Base-by-base conservation (phyloP, 805 yeast species). In the Nakazawaea siamensis region DNA sequence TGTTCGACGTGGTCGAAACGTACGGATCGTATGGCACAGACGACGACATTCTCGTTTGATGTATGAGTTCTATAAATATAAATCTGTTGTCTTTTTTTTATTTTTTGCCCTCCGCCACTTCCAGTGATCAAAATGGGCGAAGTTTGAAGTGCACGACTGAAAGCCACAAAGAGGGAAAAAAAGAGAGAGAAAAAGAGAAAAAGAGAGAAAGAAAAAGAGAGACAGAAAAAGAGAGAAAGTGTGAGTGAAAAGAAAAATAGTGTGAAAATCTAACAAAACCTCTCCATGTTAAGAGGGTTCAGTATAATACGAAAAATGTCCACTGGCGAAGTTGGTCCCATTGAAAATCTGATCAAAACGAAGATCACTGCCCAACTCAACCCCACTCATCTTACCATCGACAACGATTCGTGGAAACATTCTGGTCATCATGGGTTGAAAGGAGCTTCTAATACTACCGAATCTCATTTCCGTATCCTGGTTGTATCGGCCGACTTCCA, bases 1-100 rank as follows among this genome's bases (percentile, higher is more conserved):
- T 33, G 28, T 35, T 39, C 35, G 39, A 37, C 29, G 44, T 40
- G 44, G 39, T 35, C 34, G 90, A 90, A 43, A 80, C 76, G 51
- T 80, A 84, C 51, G 94, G 94, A 56, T 84, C 94, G 55, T 84
- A 83, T 38, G 94, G 94, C 33, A 74, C 81, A 26, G 85, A 72
- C 16, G 87, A 78, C 14, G 87, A 74, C 90, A 81, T 81, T 34
- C 15, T n/a, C n/a, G n/a, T n/a, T n/a, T n/a, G n/a, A n/a, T n/a
- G n/a, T n/a, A n/a, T n/a, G n/a, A n/a, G n/a, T n/a, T n/a, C n/a
- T n/a, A n/a, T n/a, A n/a, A n/a, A n/a, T n/a, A n/a, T n/a, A n/a
- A n/a, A n/a, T n/a, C n/a, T n/a, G n/a, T n/a, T n/a, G n/a, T n/a
- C n/a, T n/a, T n/a, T n/a, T n/a, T n/a, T n/a, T n/a, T n/a, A n/a